Conservation (phyloP, 306 rosid species). For the Lathyrus aphaca region DNA sequence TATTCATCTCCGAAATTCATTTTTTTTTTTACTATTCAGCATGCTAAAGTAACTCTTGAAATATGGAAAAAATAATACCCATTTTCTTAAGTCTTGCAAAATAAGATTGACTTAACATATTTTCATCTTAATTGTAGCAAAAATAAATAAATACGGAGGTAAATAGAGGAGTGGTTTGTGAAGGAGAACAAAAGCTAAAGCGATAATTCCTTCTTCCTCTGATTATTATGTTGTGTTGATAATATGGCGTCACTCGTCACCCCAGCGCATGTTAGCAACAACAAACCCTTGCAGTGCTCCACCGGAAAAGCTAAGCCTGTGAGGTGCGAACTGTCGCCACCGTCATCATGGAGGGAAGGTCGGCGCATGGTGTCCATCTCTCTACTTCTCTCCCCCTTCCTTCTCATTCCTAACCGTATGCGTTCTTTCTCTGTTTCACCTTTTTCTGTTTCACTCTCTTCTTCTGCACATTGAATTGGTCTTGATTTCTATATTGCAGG, state of each 20-base stretch:
- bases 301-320: slow-evolving; percentile 28
- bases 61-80: too few relatives aligned
- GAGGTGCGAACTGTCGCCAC: slow-evolving; percentile 62
- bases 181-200: slow-evolving; percentile 1
- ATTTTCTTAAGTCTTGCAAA: too few relatives aligned
- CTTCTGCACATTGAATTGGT: neutral
- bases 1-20: too few relatives aligned
- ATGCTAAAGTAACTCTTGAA: too few relatives aligned
- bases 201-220: slow-evolving; percentile 21
- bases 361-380: slow-evolving; percentile 72
- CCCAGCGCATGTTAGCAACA: slow-evolving; percentile 53
- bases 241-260: slow-evolving; percentile 52
- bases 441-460: neutral
- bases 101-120: neutral
- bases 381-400: slow-evolving; percentile 56
- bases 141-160: neutral
- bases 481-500: slow-evolving; percentile 47
- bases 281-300: slow-evolving; percentile 33
- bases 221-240: slow-evolving; percentile 30
- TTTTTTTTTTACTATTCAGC: too few relatives aligned
- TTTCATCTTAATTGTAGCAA: neutral
- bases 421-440: slow-evolving; percentile 1
- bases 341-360: slow-evolving; percentile 58
- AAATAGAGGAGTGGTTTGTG: neutral
- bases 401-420: slow-evolving; percentile 62